Base-by-base conservation (phyloP, 2,329 filamentous ascomycete genomes). In the Fusarium xyrophilum region DNA sequence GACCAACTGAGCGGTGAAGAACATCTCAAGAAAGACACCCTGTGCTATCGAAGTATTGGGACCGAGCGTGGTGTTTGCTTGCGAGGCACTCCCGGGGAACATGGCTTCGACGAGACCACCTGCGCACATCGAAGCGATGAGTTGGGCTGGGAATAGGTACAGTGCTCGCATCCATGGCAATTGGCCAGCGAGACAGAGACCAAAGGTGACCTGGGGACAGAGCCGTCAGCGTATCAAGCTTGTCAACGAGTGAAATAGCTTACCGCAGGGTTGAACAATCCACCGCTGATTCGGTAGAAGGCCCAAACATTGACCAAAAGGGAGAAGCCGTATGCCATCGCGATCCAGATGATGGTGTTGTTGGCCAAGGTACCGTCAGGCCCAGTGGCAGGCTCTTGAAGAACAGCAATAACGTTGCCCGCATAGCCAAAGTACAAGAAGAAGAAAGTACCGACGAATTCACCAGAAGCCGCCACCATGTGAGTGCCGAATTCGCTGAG, bases 21-120 rank as follows among this genome's bases (percentile, higher is more conserved):
- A 87, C 78, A 88, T 83, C 75, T 90, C 88, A 43, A 90, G 84
- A 69, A 90, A 89, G 21, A 90, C 78, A 15, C 88, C 88, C 50
- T 85, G 86, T 0, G 79, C 79, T 21, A 83, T 78, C 39, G 79
- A 84, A 7, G 84, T 79, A 23, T 82, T 82, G 9, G 79, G 80
- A 0, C 82, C 82, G 4, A 90, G 80, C 4, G 57, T 48, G 3
- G 80, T 81, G 5, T 87, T 89, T 30, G 77, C 79, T 8, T 87
- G 85, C 5, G 82, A 80, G 19, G 87, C 71, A 3, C 77, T 74
- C 1, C 84, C 85, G 0, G 87, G 87, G 35, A 89, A 82, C 35
- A 90, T 78, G 3, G 79, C 83, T 27, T 81, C 81, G 13, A 88
- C 83, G 2, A 89, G 79, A 14, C 81, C 86, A 1, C 85, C 83